Base-by-base conservation (phyloP, 2,329 filamentous ascomycete genomes). In the Alternaria sp. region DNA sequence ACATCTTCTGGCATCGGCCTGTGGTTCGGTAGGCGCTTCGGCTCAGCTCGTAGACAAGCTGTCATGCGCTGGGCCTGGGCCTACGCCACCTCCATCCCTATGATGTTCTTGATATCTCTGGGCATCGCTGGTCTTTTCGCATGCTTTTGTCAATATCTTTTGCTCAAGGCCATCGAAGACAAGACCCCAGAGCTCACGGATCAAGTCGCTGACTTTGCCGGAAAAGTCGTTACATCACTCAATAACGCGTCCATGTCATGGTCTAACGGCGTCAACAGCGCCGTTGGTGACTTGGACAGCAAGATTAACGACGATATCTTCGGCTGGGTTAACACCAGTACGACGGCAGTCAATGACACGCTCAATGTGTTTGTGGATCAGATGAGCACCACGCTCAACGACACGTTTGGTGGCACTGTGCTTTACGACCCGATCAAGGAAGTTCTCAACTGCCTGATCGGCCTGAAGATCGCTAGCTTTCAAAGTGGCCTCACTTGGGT, bases 401-500 rank as follows among this genome's bases (percentile, higher is more conserved):
- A 80, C 0, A 91, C 90, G 3, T 97, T 98, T 74, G 91, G 92
- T 50, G 88, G 87, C 45, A 97, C 94, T 0, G 80, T 93, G 40
- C 88, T 97, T 41, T 85, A 92, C 65, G 86, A 89, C 28, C 91
- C 93, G 0, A 88, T 97, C 70, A 83, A 87, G 70, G 89, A 91
- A 41, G 87, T 97, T 33, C 84, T 97, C 62, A 86, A 91, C 72
- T 98, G 95, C 73, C 83, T 98, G n/a, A 87, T 98, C 64, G 87
- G 89, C 7, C 83, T 96, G 72, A 98, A 98, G 81, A 84, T 98
- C 62, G 87, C 91, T 66, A 86, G 88, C 23, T 87, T 99, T 65
- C 87, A 98, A 76, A 89, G 90, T 72, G 95, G 90, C 11, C 83
- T 98, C n/a, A 96, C 91, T 0, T 99, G 94, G 94, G 90, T 97